Evolutionary conservation across 1,284 basidiomycete species (phyloP), one percentile per base, ranked within the genome.

Genomic region (Ceratobasidium sp.): DNA sequence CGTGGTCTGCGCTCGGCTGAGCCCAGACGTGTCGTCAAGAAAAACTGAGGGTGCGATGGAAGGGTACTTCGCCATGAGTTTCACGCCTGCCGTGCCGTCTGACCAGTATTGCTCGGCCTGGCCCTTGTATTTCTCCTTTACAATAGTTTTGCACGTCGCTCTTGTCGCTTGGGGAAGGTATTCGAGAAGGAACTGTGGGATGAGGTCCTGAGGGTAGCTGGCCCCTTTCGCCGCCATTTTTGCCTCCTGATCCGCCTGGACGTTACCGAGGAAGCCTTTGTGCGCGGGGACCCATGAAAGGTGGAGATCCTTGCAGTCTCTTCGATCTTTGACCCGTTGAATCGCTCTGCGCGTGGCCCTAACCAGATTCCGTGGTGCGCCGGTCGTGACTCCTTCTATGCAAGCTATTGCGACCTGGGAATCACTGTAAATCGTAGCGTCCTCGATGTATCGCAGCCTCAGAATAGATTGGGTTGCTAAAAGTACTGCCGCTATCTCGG

Each of bases 261-360:
- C 68, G 50, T 79, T 79, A 2, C 79, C 78, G 17, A 56, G 12
- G 17, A 67, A 42, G 3, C 64, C 74, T 23, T 33, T 46, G 20
- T 80, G 79, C 5, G 79, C 79, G 6, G 79, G 78, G 10, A 70
- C 38, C 79, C 79, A 80, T 6, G 13, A 15, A 3, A 80, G n/a
- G 13, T 15, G 2, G 9, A 68, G 20, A 3, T 3, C 9, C 33
- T n/a, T 54, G 13, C 66, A 44, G 44, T 46, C 66, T 5, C 5
- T 7, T 17, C 23, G 17, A 6, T 7, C 3, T 20, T 28, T 54
- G 15, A 40, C 26, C 48, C 46, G 17, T 10, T 33, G 17, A 5
- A 68, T 15, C 7, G 48, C 66, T 4, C 17, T 12, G 26, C 20
- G n/a, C 1, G 54, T 28, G 5, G 50, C 28, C 12, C 13, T 33